Base-by-base conservation (phyloP, 306 rosid species). In the Cyamopsis tetragonoloba region DNA sequence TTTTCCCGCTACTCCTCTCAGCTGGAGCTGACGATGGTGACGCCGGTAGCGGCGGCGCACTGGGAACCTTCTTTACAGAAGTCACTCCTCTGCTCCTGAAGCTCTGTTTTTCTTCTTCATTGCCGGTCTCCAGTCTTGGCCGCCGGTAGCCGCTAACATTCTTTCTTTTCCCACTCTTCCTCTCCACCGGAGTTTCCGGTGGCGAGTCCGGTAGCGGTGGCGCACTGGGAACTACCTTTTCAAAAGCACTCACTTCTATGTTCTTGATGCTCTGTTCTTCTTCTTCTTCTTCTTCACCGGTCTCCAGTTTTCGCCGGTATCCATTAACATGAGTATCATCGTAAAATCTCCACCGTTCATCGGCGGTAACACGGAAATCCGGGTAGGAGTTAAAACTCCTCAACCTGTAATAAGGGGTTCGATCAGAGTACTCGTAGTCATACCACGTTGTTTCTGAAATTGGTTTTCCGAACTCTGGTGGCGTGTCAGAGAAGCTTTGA, bases 331-430 rank as follows among this genome's bases (percentile, higher is more conserved):
- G 74, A 27, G 82, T 86, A 7, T 89, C 98, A 1, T 93, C 98
- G 48, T 65, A 49, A 69, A 82, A 93, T 35, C 87, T 73, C 96
- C 88, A 74, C 43, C 79, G 69, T 32, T 88, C 91, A 18, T 93
- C 86, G 11, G 68, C 74, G 30, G 43, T 20, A 6, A 59, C 35
- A 9, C 96, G 83, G 35, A 93, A 91, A 89, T 93, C 95, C 0
- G 98, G 98, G 78, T 93, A 81, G 11, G 98, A 93, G 41, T 83
- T 87, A 74, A 92, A 72, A 64, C 87, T 89, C 62, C 87, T 89
- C 78, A 89, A 20, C 59, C 90, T 78, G 34, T 58, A 62, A 20
- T 67, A 67, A 20, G 19, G 13, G 12, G 71, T 74, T 42, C 72
- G 80, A 82, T 89, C 93, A 8, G 88, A 55, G 63, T 76, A 70